These are phyloP conservation scores for Leccinum fibrillosum DNA, from an alignment of 768 basidiomycete species.

Conservation along the genomic window DNA sequence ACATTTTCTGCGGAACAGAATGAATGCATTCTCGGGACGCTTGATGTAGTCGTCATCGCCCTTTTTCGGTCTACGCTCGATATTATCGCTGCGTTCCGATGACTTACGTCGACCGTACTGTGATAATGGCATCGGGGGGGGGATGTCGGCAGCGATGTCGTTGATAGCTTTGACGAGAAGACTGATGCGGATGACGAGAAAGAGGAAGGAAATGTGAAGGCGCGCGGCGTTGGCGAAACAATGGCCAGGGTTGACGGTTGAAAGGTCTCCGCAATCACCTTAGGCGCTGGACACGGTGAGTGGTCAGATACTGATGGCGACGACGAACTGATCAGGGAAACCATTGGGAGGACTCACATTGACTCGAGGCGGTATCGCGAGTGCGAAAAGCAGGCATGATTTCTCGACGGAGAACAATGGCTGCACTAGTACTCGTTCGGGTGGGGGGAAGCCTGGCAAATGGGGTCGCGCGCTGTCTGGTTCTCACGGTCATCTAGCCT, in stretches of 20 bases:
- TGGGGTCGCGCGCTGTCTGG: conserved; percentile 13
- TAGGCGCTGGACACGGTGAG: conserved; percentile 51
- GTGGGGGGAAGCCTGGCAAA: conserved; percentile 25
- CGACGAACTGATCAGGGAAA: neutral
- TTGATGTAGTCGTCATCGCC: conserved; percentile 84
- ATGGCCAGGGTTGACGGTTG: conserved; percentile 52
- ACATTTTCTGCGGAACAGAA: conserved; percentile 77
- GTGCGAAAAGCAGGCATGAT: conserved; percentile 75
- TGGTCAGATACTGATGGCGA: conserved; percentile 4
- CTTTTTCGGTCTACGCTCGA: conserved; percentile 52
- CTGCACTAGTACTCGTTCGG: conserved; percentile 32
- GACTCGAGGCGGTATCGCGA: conserved; percentile 59
- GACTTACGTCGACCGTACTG: conserved; percentile 50
- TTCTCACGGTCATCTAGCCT: too few species aligned
- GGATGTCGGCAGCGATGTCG: conserved; percentile 31
- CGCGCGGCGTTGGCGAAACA: conserved; percentile 61
- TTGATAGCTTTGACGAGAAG: conserved; percentile 35
- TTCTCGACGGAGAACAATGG: conserved; percentile 33
- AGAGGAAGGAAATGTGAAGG: conserved; percentile 41
- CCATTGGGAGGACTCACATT: conserved; percentile 34
- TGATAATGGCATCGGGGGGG: conserved; percentile 29
- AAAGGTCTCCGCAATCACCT: conserved; percentile 57
- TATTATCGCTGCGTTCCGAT: conserved; percentile 39
- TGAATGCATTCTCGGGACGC: conserved; percentile 82
- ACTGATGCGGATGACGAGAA: conserved; percentile 40